Evolutionary conservation across 257 asterid species (phyloP).

Genomic region (Cinchona pubescens): DNA sequence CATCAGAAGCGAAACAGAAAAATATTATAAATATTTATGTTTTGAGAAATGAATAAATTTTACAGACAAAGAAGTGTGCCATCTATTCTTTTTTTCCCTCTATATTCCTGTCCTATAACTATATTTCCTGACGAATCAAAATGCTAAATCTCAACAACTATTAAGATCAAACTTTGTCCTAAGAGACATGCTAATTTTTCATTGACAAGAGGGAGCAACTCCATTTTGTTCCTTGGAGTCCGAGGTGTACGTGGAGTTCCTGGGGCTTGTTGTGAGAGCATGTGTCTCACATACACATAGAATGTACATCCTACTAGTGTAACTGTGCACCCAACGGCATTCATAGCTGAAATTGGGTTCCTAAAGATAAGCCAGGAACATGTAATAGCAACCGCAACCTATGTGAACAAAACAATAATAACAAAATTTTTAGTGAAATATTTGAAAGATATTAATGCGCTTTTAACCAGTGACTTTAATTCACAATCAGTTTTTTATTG

Average conservation of each 20-base stretch:
- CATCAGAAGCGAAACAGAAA: background rate
- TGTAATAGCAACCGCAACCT: slow-evolving; percentile 96
- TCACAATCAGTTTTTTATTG: background rate
- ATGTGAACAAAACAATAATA: background rate
- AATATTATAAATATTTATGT: too few relatives aligned
- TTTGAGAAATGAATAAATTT: background rate
- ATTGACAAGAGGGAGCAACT: slow-evolving; percentile 63
- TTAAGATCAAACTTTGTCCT: slow-evolving; percentile 50
- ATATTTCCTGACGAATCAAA: slow-evolving; percentile 5
- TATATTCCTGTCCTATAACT: slow-evolving; percentile 11
- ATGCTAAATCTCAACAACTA: background rate
- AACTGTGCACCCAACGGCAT: slow-evolving; percentile 72
- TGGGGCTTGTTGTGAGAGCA: slow-evolving; percentile 54
- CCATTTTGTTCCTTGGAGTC: slow-evolving; percentile 56
- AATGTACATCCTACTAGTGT: slow-evolving; percentile 87
- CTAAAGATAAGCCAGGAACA: slow-evolving; percentile 89
- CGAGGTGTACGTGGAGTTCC: slow-evolving; percentile 68
- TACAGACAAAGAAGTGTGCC: background rate
- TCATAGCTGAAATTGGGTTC: slow-evolving; percentile 80
- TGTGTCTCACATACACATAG: slow-evolving; percentile 85
- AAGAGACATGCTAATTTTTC: slow-evolving; percentile 70
- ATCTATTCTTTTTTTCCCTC: background rate
- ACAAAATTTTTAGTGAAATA: background rate
- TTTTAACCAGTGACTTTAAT: background rate
- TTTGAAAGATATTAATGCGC: background rate